phyloP scores from a whole-genome alignment of 176 grass and related monocot species.

The Oryza nivara region DNA sequence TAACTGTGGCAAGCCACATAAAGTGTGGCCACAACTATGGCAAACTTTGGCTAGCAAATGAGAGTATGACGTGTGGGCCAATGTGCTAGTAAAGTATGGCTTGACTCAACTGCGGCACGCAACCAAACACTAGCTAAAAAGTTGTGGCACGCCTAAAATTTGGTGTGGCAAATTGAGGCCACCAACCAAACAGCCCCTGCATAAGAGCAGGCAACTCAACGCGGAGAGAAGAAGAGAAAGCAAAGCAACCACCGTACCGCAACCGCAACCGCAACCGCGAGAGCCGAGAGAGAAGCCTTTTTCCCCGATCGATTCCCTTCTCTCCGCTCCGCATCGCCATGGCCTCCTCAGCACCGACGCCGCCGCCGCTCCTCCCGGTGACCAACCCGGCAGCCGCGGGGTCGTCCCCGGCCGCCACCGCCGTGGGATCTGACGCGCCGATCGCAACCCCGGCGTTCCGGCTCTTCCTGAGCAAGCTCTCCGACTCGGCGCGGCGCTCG shows the following conservation, averaged over 20 bases:
- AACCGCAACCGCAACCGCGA: not conserved
- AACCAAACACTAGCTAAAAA: too few species aligned
- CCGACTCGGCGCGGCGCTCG: constrained; percentile 77
- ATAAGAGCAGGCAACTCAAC: not conserved
- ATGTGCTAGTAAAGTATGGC: too few species aligned
- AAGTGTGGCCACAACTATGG: too few species aligned
- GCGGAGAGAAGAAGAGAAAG: not conserved
- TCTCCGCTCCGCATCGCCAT: constrained; percentile 32
- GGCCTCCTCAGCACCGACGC: constrained; percentile 61
- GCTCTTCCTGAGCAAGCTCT: constrained; percentile 76
- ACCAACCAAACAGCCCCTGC: too few species aligned
- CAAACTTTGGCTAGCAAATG: too few species aligned
- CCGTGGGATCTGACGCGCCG: constrained; percentile 36
- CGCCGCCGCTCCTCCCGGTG: constrained; percentile 73
- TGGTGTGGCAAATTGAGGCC: too few species aligned
- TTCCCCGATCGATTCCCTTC: not conserved
- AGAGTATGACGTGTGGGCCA: too few species aligned
- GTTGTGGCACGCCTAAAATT: too few species aligned
- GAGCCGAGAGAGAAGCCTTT: not conserved
- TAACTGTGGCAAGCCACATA: too few species aligned
- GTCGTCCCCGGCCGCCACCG: constrained; percentile 18
- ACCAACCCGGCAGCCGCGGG: constrained; percentile 50
- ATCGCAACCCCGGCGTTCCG: constrained; percentile 70
- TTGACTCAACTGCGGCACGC: too few species aligned
- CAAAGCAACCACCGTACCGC: not conserved